Evolutionary conservation across 2,329 filamentous ascomycete genomes (phyloP), one percentile per base, ranked within the genome.

Genomic region (Fusarium avenaceum): DNA sequence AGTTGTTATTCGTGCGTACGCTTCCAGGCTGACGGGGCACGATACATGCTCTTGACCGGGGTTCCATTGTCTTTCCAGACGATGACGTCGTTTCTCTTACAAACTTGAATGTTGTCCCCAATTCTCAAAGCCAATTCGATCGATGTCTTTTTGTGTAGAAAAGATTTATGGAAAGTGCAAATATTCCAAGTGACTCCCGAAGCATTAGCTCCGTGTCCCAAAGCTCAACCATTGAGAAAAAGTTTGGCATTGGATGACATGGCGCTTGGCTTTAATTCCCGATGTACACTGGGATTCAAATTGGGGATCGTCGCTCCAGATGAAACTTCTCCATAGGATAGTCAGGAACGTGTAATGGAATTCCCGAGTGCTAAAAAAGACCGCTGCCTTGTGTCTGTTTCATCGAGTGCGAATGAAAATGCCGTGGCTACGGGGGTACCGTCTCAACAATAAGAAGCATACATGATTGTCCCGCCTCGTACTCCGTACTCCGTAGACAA

Each of bases 341-440:
- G 70, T 69, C 72, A 74, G 72, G 72, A 74, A 74, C 72, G 60
- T 61, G 59, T 54, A 30, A 47, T 50, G 62, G 30, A 60, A 62
- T 66, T 63, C 56, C 49, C 43, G 54, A 63, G 19, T 57, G 38
- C 55, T 63, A 64, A 70, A 50, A 52, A 57, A 60, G 56, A 20
- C 28, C 43, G 33, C 42, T 50, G 44, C 35, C 42, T 38, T 51
- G 40, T 33, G 26, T 45, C 15, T 30, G 40, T 22, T 40, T 33
- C 15, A 40, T 56, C n/a, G 33, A 56, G 50, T 28, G 38, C 44
- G 20, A 26, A 44, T 44, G 22, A 35, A 20, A 24, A 58, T 46
- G 35, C 20, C 28, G 43, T 19, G 26, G 28, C 19, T n/a, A 38
- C 28, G 17, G 17, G 17, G 17, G 17, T 38, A n/a, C 19, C 14